Percentiles rank a stretch among this genome's conserved stretches.
phyloP scores from a whole-genome alignment of 352 stramenopile genomes.

The Phytophthora pseudosyringae region DNA sequence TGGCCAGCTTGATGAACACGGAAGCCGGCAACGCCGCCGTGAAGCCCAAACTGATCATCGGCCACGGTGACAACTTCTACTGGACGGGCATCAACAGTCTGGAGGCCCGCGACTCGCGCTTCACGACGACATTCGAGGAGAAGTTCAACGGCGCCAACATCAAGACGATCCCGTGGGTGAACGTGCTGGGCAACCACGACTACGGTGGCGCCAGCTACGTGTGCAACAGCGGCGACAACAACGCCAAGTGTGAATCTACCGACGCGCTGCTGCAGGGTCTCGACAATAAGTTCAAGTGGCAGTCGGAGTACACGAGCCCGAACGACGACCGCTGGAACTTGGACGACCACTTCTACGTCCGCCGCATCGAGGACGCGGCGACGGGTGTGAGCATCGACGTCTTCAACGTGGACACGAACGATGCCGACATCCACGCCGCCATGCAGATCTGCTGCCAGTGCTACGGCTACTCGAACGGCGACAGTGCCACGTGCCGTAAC shows the following conservation, averaged over 20 bases:
- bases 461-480: constrained; percentile 20
- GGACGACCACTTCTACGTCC: constrained; percentile 9
- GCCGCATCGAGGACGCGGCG: constrained; percentile 1
- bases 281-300: constrained; percentile 25
- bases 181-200: constrained; percentile 27
- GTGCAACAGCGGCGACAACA: constrained; percentile 12
- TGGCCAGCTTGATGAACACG: constrained; percentile 28
- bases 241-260: constrained; percentile 9
- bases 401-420: constrained; percentile 25
- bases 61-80: not conserved
- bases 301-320: constrained; percentile 10
- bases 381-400: constrained; percentile 5
- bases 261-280: constrained; percentile 10
- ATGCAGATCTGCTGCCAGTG: constrained; percentile 20
- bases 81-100: constrained; percentile 23
- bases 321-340: constrained; percentile 20
- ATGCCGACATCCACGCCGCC: constrained; percentile 11
- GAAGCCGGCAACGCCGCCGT: constrained; percentile 13
- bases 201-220: constrained; percentile 22
- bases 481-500: not conserved
- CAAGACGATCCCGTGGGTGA: constrained; percentile 19
- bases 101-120: constrained; percentile 11
- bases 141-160: constrained; percentile 17
- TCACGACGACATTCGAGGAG: constrained; percentile 28
- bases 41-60: constrained; percentile 25